Percentiles rank a stretch among this genome's conserved stretches.
phyloP scores from a whole-genome alignment of 139 green algal species.

The Volvox africanus region DNA sequence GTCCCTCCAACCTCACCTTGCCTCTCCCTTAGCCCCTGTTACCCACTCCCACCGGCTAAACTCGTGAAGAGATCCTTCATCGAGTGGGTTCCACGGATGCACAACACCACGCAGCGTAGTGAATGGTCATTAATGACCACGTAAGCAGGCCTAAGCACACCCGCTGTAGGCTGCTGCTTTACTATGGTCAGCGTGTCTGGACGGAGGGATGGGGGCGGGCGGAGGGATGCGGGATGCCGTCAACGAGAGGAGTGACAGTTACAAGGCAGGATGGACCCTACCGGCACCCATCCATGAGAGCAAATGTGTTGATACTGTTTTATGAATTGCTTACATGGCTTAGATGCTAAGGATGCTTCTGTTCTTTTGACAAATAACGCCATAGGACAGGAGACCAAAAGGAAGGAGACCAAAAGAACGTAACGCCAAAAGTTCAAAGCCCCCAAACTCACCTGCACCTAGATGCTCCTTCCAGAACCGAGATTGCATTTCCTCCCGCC shows the following conservation, averaged over 20 bases:
- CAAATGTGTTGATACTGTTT: too few species aligned
- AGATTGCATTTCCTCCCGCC: slow-evolving; percentile 60
- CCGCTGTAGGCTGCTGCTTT: slow-evolving; percentile 72
- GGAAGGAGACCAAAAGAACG: too few species aligned
- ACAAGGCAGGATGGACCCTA: too few species aligned
- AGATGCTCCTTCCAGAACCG: slow-evolving; percentile 65
- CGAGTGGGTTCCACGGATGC: slow-evolving; percentile 86
- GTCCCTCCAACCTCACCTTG: neutral
- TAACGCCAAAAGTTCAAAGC: neutral
- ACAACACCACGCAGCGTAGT: slow-evolving; percentile 77
- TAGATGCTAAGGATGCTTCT: too few species aligned
- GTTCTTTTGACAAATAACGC: too few species aligned
- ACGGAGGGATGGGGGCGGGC: neutral
- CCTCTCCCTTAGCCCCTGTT: neutral
- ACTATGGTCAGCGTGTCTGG: slow-evolving; percentile 75
- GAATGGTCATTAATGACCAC: slow-evolving; percentile 75
- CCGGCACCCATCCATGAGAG: too few species aligned
- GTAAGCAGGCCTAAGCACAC: slow-evolving; percentile 86
- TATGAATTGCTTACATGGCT: too few species aligned
- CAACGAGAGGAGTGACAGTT: too few species aligned
- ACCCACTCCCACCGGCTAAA: slow-evolving; percentile 67
- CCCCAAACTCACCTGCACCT: slow-evolving; percentile 2
- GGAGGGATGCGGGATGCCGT: neutral
- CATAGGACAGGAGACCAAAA: too few species aligned
- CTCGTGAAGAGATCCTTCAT: slow-evolving; percentile 88